These are phyloP conservation scores for Physcomitrium patens DNA, from an alignment of 225 moss, liverwort and hornwort genomes.

Conservation along the genomic window DNA sequence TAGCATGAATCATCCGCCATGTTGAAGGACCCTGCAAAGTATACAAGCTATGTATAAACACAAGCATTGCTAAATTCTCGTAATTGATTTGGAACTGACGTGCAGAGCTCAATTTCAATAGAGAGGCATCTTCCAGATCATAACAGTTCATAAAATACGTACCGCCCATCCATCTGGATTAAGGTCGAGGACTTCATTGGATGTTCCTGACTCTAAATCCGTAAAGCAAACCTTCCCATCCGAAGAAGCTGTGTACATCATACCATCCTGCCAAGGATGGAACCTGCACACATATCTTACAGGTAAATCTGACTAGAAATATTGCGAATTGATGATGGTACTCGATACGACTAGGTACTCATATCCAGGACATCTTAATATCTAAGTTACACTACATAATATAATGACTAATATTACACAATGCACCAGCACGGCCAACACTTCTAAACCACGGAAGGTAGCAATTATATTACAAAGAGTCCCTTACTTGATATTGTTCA, in stretches of 20 bases:
- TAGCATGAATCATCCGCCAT: conserved; percentile 83
- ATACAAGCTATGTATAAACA: neutral
- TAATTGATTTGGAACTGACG: neutral
- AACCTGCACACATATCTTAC: conserved; percentile 51
- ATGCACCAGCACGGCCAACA: neutral
- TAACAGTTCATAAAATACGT: conserved; percentile 19
- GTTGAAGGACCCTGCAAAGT: conserved; percentile 62
- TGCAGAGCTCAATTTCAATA: neutral
- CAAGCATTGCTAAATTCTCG: neutral
- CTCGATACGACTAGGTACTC: neutral
- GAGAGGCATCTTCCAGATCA: neutral
- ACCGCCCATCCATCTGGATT: conserved; percentile 89
- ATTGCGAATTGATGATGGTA: neutral
- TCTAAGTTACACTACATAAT: neutral
- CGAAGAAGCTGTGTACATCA: conserved; percentile 77
- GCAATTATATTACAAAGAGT: neutral
- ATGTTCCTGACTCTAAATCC: conserved; percentile 77
- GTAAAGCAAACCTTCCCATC: conserved; percentile 80
- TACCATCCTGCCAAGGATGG: conserved; percentile 64
- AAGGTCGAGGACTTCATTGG: conserved; percentile 65
- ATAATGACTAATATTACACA: neutral
- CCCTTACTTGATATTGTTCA: conserved; percentile 83
- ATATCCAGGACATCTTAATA: too few relatives aligned
- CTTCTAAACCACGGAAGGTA: neutral
- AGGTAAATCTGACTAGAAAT: neutral